Base-by-base conservation (phyloP, 1,284 basidiomycete species). In the Mrakiaceae sp. region DNA sequence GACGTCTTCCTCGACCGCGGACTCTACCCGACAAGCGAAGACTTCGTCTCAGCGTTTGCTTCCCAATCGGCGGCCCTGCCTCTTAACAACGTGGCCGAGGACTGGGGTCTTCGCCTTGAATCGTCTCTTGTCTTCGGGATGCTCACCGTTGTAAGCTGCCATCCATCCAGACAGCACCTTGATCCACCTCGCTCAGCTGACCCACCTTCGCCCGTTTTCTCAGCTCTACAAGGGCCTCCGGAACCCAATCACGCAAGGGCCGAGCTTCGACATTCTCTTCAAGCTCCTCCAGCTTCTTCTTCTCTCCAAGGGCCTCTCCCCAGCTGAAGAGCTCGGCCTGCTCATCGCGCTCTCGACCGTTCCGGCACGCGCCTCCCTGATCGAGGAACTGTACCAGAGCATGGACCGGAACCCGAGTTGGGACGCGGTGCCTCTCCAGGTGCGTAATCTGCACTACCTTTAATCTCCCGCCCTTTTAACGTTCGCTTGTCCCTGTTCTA, bases 41-140 rank as follows among this genome's bases (percentile, higher is more conserved):
- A 49, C 8, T 16, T 53, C 44, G 3, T 49, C 2, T n/a, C 43
- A 12, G 50, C 40, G 4, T 58, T 57, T 27, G 6, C 52, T 44
- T 44, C 58, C 9, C 51, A 49, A 40, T 27, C 55, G 4, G 10
- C 55, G 42, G 55, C 10, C 11, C 5, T 57, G 61, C 40, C 42
- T 43, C 27, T 58, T 58, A 46, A 52, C 7, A 50, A 48, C 16
- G 49, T 64, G 14, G 44, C 50, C 42, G 44, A 46, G 9, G 63
- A 64, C 39, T 64, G 63, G 63, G 44, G 58, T 27, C 57, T 64
- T 5, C 50, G 42, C 44, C 46, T 64, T 9, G 63, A 64, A 11
- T 49, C 44, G 1, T 64, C 63, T 12, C 55, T 64, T n/a, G 52
- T 51, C 3, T 52, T 60, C 4, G 58, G 57, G 7, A 40, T 64